phyloP scores from a whole-genome alignment of 345 rosid genomes.

The Syzygium aromaticum region DNA sequence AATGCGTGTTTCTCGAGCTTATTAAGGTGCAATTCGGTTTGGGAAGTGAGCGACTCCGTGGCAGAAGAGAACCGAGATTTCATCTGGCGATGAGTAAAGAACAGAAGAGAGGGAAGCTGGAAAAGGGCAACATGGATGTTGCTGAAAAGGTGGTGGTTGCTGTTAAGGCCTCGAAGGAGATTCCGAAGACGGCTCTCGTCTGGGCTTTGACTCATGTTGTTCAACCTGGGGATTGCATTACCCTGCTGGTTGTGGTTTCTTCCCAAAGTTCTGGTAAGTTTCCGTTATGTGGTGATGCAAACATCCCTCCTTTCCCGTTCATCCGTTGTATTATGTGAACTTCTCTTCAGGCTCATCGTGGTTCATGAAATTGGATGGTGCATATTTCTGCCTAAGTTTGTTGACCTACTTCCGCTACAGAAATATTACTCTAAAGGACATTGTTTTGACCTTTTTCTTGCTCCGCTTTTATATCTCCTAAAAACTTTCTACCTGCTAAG shows the following conservation, averaged over 20 bases:
- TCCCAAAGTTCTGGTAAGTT: slow-evolving; percentile 54
- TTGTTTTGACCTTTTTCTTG: background rate
- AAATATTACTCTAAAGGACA: background rate
- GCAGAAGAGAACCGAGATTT: background rate
- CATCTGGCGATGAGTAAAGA: slow-evolving; percentile 42
- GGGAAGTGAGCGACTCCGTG: background rate
- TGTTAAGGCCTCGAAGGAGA: slow-evolving; percentile 93
- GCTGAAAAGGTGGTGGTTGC: slow-evolving; percentile 86
- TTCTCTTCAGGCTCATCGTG: background rate
- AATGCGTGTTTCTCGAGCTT: slow-evolving; percentile 4
- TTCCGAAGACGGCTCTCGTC: slow-evolving; percentile 80
- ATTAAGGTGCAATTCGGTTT: background rate
- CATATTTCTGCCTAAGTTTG: background rate
- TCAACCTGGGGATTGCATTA: slow-evolving; percentile 91
- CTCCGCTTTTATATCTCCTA: background rate
- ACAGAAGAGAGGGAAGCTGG: slow-evolving; percentile 46
- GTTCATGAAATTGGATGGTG: background rate
- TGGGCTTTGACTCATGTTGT: slow-evolving; percentile 99
- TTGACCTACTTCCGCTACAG: background rate
- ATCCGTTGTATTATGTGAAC: background rate
- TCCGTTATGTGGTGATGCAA: background rate
- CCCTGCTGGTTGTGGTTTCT: slow-evolving; percentile 81
- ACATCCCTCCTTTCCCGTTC: background rate
- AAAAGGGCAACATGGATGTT: slow-evolving; percentile 41
- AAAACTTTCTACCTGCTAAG: background rate